Conservation (phyloP, 345 rosid genomes). For the Populus alba region DNA sequence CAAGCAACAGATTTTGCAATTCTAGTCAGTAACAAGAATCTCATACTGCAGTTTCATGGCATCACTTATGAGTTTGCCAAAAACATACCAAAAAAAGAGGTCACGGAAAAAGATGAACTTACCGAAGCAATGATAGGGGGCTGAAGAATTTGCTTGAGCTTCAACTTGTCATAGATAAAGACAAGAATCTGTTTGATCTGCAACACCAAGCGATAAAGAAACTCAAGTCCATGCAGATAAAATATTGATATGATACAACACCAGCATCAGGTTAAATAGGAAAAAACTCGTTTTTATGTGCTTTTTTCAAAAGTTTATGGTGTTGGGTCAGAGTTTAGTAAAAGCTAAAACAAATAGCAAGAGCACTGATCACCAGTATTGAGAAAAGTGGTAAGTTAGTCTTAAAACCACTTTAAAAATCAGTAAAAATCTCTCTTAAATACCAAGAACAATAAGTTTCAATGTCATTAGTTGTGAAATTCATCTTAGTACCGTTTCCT, state of each 20-base stretch:
- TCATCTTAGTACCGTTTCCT: background rate
- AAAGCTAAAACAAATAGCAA: background rate
- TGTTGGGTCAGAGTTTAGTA: background rate
- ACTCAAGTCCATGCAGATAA: background rate
- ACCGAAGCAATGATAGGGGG: slow-evolving; percentile 96
- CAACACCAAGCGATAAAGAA: slow-evolving; percentile 25
- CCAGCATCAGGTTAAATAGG: background rate
- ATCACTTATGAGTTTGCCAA: background rate
- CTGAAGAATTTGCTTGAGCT: slow-evolving; percentile 92
- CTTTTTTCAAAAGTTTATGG: background rate
- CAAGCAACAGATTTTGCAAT: background rate
- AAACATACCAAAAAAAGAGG: background rate
- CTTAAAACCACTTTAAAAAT: background rate
- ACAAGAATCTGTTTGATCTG: slow-evolving; percentile 56
- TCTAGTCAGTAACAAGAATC: background rate
- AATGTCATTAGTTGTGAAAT: background rate
- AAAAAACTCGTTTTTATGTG: background rate
- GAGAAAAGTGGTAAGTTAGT: background rate
- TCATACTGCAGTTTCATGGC: background rate
- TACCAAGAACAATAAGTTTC: background rate
- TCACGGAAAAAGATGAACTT: slow-evolving; percentile 27
- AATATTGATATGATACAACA: background rate
- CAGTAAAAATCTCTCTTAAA: background rate
- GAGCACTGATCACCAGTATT: background rate
- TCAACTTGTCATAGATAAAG: slow-evolving; percentile 72